A percentile compares a stretch with the other conserved stretches of the same genome.
phyloP scores from a whole-genome alignment of 2,329 filamentous ascomycete genomes.

The Mycogone perniciosa region DNA sequence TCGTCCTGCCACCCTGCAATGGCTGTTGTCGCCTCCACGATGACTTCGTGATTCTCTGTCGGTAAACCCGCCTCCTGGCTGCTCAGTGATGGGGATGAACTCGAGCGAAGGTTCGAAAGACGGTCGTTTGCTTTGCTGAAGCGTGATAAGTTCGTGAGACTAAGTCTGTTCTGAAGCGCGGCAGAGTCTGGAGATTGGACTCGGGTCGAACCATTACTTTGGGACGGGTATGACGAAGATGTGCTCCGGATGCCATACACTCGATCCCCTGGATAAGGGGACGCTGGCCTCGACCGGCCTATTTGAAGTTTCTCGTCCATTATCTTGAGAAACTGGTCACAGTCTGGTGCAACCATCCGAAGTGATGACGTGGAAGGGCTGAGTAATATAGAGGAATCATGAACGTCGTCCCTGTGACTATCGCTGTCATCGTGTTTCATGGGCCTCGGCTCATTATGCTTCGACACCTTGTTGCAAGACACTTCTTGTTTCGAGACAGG shows the following conservation, averaged over 20 bases:
- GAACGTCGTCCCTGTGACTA: not conserved
- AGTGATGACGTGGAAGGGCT: slow-evolving; percentile 7
- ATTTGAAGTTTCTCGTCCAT: slow-evolving; percentile 15
- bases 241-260: slow-evolving; percentile 17
- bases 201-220: slow-evolving; percentile 16
- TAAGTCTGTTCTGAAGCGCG: slow-evolving; percentile 18
- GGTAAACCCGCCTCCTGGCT: slow-evolving; percentile 8
- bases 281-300: not conserved
- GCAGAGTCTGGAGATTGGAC: slow-evolving; percentile 25
- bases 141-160: slow-evolving; percentile 23
- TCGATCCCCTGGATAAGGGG: not conserved
- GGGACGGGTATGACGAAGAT: slow-evolving; percentile 28
- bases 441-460: not conserved
- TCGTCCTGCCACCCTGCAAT: slow-evolving; percentile 24
- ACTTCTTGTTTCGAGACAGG: not conserved
- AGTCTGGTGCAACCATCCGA: not conserved
- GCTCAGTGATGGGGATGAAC: slow-evolving; percentile 18
- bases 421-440: not conserved
- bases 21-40: slow-evolving; percentile 21
- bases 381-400: slow-evolving; percentile 2
- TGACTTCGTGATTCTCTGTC: slow-evolving; percentile 16
- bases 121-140: slow-evolving; percentile 25
- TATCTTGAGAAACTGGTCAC: slow-evolving; percentile 15
- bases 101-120: slow-evolving; percentile 25
- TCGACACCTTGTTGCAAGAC: not conserved